phyloP scores from a whole-genome alignment of 768 basidiomycete genomes.

The Mycena maculata region DNA sequence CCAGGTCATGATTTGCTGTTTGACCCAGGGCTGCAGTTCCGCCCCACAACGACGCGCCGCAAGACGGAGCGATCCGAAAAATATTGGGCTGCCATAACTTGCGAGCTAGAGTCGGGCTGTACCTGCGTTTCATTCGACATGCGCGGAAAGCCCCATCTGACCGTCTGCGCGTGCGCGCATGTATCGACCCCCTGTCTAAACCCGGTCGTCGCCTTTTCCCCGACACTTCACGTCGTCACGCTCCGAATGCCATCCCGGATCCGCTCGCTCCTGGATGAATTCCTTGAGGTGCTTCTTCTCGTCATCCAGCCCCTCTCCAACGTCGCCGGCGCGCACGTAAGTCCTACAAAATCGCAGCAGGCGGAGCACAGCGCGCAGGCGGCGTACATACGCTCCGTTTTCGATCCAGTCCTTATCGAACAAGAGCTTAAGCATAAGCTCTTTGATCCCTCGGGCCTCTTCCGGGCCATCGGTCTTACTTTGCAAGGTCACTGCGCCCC shows the following conservation, averaged over 20 bases:
- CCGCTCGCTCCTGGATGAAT: conserved; percentile 74
- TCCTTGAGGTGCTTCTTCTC: conserved; percentile 83
- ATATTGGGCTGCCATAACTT: conserved; percentile 87
- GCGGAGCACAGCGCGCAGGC: conserved; percentile 73
- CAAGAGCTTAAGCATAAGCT: conserved; percentile 82
- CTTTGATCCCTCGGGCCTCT: conserved; percentile 84
- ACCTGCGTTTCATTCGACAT: conserved; percentile 84
- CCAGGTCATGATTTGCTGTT: conserved; percentile 91
- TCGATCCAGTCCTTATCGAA: conserved; percentile 86
- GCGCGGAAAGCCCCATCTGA: conserved; percentile 63
- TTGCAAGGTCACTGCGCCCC: conserved; percentile 94
- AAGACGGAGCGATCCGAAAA: conserved; percentile 79
- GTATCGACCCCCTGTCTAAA: conserved; percentile 53
- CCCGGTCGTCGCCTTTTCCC: conserved; percentile 57
- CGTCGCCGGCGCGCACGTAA: conserved; percentile 69
- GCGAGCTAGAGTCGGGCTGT: conserved; percentile 84
- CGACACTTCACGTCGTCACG: conserved; percentile 62
- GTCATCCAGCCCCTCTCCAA: conserved; percentile 86
- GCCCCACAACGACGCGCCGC: conserved; percentile 78
- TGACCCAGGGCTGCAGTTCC: conserved; percentile 85
- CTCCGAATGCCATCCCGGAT: conserved; percentile 80
- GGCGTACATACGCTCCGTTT: conserved; percentile 74
- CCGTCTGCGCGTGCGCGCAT: conserved; percentile 66
- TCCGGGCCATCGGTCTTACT: conserved; percentile 81
- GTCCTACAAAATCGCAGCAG: conserved; percentile 69